A percentile compares a stretch with the other conserved stretches of the same genome.
phyloP scores from a whole-genome alignment of 1,284 basidiomycete species.

The Heterobasidion annosum region DNA sequence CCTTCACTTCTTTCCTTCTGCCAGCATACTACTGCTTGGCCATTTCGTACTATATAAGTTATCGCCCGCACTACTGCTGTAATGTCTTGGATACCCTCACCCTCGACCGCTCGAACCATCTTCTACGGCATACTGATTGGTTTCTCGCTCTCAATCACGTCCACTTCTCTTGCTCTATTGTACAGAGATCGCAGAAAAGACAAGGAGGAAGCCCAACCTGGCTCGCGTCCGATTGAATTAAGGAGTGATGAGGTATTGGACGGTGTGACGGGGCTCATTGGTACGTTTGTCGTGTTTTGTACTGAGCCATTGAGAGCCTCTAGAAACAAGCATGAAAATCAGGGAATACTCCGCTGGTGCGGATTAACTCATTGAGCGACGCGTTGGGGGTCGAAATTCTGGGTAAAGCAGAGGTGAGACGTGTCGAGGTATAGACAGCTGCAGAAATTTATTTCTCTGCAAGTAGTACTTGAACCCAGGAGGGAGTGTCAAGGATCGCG shows the following conservation, averaged over 20 bases:
- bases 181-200: conserved; percentile 35
- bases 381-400: conserved; percentile 90
- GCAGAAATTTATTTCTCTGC: neutral
- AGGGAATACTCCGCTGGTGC: conserved; percentile 45
- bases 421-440: neutral
- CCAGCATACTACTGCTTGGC: neutral
- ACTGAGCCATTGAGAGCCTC: neutral
- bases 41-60: neutral
- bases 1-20: neutral
- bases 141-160: conserved; percentile 59
- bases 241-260: conserved; percentile 66
- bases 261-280: conserved; percentile 79
- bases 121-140: conserved; percentile 63
- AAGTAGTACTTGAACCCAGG: conserved; percentile 91
- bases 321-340: neutral
- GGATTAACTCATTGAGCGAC: conserved; percentile 88
- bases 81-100: conserved; percentile 22
- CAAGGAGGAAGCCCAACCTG: conserved; percentile 23
- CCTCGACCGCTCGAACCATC: conserved; percentile 35
- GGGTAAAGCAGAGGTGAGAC: conserved; percentile 84
- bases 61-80: neutral
- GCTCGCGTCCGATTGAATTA: conserved; percentile 69
- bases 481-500: conserved; percentile 96
- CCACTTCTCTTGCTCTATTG: conserved; percentile 45
- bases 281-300: conserved; percentile 28